Evolutionary conservation across 164 flowering plant species (phyloP), one percentile per base, ranked within the genome.

Genomic region (Vitis rupestris): DNA sequence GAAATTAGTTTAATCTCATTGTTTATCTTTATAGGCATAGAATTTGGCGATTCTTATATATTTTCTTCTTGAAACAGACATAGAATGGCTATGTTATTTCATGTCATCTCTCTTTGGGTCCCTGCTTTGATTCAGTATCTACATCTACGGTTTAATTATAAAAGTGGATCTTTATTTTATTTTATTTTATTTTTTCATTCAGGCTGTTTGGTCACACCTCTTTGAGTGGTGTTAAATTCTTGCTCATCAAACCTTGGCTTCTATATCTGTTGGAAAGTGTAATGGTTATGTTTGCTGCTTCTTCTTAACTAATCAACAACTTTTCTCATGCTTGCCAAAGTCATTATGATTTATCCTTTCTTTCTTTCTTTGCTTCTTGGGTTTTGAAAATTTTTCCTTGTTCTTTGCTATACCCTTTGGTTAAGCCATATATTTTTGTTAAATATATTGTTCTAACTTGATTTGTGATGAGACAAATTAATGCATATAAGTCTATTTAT

Each of bases 261-360:
- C 44, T 37, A 37, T 37, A 37, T 3, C 44, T 62, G 37, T 60
- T 52, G 30, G 59, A 29, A 51, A 8, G 69, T 31, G n/a, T 29
- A 71, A 59, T 65, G 64, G 65, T 65, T 71, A 50, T 59, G 74
- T 71, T 59, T 58, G 27, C 50, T 71, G 59, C 59, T 8, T 44
- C 50, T 59, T 16, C 13, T 57, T 47, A 50, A 65, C 8, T 58
- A 50, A 65, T n/a, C 29, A 51, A 51, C 10, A 59, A 49, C 44
- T 51, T 17, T 64, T 64, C 27, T 71, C 61, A 23, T 31, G 53
- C 59, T 59, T 53, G 58, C 30, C 58, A 60, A 59, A 30, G 9
- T 6, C 55, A 55, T 47, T 14, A 23, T 63, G 62, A 9, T 54
- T 52, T 15, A 10, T 69, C 57, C 58, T 50, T 3, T 55, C 52